Base-by-base conservation (phyloP, 2,329 filamentous ascomycete species). In the Zarea fungicola region DNA sequence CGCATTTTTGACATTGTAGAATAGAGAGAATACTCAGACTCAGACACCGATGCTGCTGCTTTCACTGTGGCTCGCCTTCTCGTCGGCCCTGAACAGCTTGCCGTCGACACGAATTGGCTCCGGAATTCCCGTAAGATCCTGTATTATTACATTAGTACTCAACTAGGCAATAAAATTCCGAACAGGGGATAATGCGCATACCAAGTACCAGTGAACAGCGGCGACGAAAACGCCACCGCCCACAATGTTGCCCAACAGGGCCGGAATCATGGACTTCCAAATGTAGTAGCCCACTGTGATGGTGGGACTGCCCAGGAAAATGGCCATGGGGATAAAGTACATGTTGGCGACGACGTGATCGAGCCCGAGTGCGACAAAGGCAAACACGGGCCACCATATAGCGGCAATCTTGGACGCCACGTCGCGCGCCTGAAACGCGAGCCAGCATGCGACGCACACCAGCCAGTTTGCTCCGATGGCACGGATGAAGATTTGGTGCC, bases 331-430 rank as follows among this genome's bases (percentile, higher is more conserved):
- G 16, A 73, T 64, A 46, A 75, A 73, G 44, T 70, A 75, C 74
- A 77, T 78, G 54, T 78, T 78, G 16, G 75, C 75, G n/a, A 79
- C 69, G 35, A 77, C 74, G 62, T 80, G 77, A 49, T 80, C 75
- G 6, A 77, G 66, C 2, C 69, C 72, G 3, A 76, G 62, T 1
- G 67, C 68, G 1, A 78, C 75, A 55, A 79, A 79, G 5, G 70
- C 71, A 49, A 76, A 75, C 2, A 73, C 74, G 0, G 75, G 76
- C 58, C 70, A 75, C 76, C 77, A 80, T 53, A 80, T 75, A 2
- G 69, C 71, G 14, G 74, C 60, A 5, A 80, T 68, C 56, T 80
- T 80, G 18, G 70, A 73, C 31, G 67, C 65, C 22, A 77, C 61
- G 49, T 78, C 75, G 9, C 72, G 67, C 10, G 71, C 71, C 50